These are phyloP conservation scores for Cordyceps farinosa DNA, from an alignment of 2,329 filamentous ascomycete species.

Conservation along the genomic window DNA sequence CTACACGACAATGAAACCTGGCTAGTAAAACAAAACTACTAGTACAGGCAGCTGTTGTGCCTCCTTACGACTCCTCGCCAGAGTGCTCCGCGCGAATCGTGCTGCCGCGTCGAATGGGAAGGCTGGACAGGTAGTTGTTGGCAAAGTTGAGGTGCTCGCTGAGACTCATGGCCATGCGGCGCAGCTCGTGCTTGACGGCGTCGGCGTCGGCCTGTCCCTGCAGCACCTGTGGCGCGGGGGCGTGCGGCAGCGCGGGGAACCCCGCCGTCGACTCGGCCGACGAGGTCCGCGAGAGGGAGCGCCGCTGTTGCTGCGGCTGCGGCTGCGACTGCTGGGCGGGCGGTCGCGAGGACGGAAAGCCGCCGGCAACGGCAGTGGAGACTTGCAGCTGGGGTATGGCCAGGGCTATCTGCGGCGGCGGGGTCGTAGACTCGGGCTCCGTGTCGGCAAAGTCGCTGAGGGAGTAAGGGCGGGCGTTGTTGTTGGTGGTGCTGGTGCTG, in stretches of 20 bases:
- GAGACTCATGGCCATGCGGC: conserved; percentile 47
- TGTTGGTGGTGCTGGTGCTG: background rate
- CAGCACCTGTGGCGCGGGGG: conserved; percentile 50
- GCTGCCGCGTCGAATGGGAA: conserved; percentile 37
- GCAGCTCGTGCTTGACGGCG: conserved; percentile 50
- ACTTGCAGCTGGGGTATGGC: conserved; percentile 19
- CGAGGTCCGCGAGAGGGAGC: conserved; percentile 21
- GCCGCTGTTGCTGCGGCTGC: conserved; percentile 22
- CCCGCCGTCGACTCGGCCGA: conserved; percentile 1
- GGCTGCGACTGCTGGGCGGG: conserved; percentile 23
- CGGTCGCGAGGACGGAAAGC: conserved; percentile 21
- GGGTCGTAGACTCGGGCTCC: conserved; percentile 32
- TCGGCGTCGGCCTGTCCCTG: conserved; percentile 50
- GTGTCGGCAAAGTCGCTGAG: conserved; percentile 41
- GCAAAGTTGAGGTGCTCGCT: conserved; percentile 46
- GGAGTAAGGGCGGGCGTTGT: conserved; percentile 32
- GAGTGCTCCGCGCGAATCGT: conserved; percentile 29
- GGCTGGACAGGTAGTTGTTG: conserved; percentile 41
- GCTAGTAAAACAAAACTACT: too few species aligned
- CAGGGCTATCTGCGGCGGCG: conserved; percentile 31
- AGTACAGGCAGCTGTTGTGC: too few species aligned
- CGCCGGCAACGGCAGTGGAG: background rate
- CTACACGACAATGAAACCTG: too few species aligned
- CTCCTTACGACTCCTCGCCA: conserved; percentile 19
- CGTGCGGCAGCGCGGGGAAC: conserved; percentile 39